A percentile compares a stretch with the other conserved stretches of the same genome.
Conservation (phyloP, 208 protist species). For the Leishmania braziliensis region DNA sequence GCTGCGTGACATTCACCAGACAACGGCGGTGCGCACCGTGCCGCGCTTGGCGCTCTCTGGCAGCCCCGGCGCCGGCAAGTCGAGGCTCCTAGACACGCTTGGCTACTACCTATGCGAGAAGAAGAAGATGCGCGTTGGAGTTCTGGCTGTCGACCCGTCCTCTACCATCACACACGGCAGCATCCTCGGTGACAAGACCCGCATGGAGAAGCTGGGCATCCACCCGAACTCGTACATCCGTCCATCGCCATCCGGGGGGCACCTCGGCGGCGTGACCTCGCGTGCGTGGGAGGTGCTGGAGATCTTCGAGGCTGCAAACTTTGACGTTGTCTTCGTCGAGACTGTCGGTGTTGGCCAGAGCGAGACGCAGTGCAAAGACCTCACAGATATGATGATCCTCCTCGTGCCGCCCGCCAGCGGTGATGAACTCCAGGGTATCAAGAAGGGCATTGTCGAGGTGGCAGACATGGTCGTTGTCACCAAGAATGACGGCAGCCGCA, state of each 20-base stretch:
- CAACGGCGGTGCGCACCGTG: constrained; percentile 27
- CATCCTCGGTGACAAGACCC: constrained; percentile 96
- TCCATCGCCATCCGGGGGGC: constrained; percentile 88
- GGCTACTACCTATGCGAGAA: constrained; percentile 61
- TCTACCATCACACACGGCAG: constrained; percentile 86
- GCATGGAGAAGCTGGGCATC: constrained; percentile 90
- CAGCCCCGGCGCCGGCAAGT: constrained; percentile 95
- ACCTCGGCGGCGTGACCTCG: constrained; percentile 91
- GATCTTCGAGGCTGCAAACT: constrained; percentile 92
- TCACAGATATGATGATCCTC: constrained; percentile 93
- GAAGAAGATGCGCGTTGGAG: constrained; percentile 59
- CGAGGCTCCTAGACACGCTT: constrained; percentile 92
- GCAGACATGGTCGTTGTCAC: constrained; percentile 95
- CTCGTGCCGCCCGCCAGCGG: constrained; percentile 92
- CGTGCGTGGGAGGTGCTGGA: constrained; percentile 90
- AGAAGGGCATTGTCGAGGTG: constrained; percentile 95
- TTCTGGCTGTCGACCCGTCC: constrained; percentile 94
- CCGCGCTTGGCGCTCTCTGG: constrained; percentile 93
- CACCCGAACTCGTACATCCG: constrained; percentile 90
- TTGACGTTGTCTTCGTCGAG: constrained; percentile 94
- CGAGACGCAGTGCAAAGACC: constrained; percentile 82
- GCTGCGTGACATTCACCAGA: constrained; percentile 42
- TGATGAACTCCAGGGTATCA: constrained; percentile 95
- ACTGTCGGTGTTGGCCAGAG: constrained; percentile 96
- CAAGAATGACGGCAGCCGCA: constrained; percentile 90